A percentile compares a stretch with the other conserved stretches of the same genome.
These are phyloP conservation scores for Venturia aucupariae DNA, from an alignment of 2,329 filamentous ascomycete species.

Conservation along the genomic window DNA sequence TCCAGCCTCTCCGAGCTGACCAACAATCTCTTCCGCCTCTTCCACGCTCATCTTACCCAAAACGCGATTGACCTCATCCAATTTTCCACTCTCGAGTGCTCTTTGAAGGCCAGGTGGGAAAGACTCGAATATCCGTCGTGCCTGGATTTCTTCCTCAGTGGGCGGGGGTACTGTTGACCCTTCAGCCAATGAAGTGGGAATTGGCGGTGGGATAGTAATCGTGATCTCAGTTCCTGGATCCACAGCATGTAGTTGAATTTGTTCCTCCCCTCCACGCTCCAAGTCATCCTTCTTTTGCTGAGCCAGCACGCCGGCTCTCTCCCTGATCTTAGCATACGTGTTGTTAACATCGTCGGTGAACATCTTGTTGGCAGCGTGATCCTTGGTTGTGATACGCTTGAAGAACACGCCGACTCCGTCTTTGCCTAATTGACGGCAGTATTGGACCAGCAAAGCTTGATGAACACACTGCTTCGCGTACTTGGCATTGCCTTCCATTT, in stretches of 20 bases:
- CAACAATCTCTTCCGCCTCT: constrained; percentile 78
- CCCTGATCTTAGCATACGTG: constrained; percentile 75
- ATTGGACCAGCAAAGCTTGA: constrained; percentile 85
- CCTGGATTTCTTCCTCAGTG: constrained; percentile 49
- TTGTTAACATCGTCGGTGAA: constrained; percentile 89
- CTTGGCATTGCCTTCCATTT: constrained; percentile 67
- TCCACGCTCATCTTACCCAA: constrained; percentile 81
- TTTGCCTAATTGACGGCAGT: constrained; percentile 80
- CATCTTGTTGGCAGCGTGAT: constrained; percentile 81
- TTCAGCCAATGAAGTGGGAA: constrained; percentile 23
- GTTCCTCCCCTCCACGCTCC: constrained; percentile 65
- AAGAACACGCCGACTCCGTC: constrained; percentile 92
- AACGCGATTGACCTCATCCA: constrained; percentile 84
- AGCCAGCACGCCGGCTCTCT: constrained; percentile 63
- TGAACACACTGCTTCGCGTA: constrained; percentile 81
- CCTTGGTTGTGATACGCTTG: constrained; percentile 79
- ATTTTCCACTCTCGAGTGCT: constrained; percentile 76
- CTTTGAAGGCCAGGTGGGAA: constrained; percentile 75
- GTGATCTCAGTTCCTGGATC: constrained; percentile 88
- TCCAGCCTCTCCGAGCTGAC: constrained; percentile 69
- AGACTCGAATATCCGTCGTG: constrained; percentile 62
- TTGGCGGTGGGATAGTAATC: constrained; percentile 66
- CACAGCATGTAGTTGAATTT: constrained; percentile 95
- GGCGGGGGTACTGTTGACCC: constrained; percentile 51
- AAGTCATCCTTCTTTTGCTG: constrained; percentile 41